Conservation (phyloP, 208 protist genomes). For the Leishmania gerbilli region DNA sequence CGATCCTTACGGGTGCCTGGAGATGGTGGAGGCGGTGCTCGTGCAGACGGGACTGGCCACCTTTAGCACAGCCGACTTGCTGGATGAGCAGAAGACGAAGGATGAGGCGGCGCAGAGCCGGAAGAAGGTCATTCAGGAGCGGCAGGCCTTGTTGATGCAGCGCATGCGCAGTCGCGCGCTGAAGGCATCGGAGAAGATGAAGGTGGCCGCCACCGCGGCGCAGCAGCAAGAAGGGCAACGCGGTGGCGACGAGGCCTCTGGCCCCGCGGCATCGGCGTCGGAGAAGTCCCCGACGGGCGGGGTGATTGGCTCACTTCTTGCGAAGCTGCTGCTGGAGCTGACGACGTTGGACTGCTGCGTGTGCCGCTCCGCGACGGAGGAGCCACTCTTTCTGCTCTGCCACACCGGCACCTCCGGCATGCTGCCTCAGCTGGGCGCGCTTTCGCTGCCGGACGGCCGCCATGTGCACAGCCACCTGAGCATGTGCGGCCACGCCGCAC, state of each 20-base stretch:
- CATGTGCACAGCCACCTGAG: constrained; percentile 53
- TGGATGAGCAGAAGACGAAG: constrained; percentile 26
- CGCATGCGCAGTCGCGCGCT: constrained; percentile 51
- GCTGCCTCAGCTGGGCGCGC: constrained; percentile 33
- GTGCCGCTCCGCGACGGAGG: constrained; percentile 40
- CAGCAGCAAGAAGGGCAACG: not conserved
- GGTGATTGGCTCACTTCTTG: constrained; percentile 30
- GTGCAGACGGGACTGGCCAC: constrained; percentile 36
- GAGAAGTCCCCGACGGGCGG: not conserved
- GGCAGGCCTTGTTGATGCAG: constrained; percentile 62
- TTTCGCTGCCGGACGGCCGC: constrained; percentile 27
- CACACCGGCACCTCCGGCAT: constrained; percentile 55
- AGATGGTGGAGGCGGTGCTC: constrained; percentile 65
- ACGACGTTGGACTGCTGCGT: constrained; percentile 70
- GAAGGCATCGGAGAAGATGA: constrained; percentile 16
- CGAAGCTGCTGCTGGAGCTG: constrained; percentile 52
- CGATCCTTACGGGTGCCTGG: constrained; percentile 52
- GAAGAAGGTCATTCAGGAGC: constrained; percentile 59
- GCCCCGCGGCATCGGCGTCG: not conserved
- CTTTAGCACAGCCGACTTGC: constrained; percentile 22
- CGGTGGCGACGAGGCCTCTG: not conserved
- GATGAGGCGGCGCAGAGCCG: constrained; percentile 35
- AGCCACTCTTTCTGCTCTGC: constrained; percentile 64
- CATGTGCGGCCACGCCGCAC: constrained; percentile 71
- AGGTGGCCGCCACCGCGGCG: not conserved